Conservation (phyloP, 176 grass and related monocot species). For the Coix lacrymajobi region DNA sequence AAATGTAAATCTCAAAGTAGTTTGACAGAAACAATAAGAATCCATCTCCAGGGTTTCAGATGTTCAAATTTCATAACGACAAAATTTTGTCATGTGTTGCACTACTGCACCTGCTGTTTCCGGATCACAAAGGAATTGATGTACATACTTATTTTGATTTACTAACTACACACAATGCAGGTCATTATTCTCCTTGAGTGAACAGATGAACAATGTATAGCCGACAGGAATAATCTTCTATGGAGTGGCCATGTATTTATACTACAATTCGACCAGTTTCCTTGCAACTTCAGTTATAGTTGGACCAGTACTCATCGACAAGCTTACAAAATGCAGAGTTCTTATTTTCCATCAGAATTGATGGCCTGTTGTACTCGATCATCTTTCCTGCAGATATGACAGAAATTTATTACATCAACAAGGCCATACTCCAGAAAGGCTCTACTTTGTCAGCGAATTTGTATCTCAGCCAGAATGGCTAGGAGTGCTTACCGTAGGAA, state of each 20-base stretch:
- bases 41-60: neutral
- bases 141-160: neutral
- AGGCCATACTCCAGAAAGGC: neutral
- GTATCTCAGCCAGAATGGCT: neutral
- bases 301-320: conserved; percentile 83
- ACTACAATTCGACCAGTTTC: neutral
- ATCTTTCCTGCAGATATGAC: conserved; percentile 56
- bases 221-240: neutral
- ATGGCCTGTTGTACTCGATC: conserved; percentile 64
- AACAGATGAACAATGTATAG: neutral
- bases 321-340: conserved; percentile 74
- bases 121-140: neutral
- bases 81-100: neutral
- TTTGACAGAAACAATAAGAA: conserved; percentile 34
- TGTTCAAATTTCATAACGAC: neutral
- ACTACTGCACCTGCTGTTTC: neutral
- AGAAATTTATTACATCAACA: neutral
- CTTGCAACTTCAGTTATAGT: conserved; percentile 37
- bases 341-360: conserved; percentile 58
- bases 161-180: neutral
- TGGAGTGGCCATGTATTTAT: neutral
- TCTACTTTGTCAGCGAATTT: neutral
- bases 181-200: neutral
- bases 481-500: conserved; percentile 55
- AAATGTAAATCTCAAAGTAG: conserved; percentile 40